These are phyloP conservation scores for Hyphodiscus hymeniophilus DNA, from an alignment of 495 filamentous ascomycete genomes.

Conservation along the genomic window DNA sequence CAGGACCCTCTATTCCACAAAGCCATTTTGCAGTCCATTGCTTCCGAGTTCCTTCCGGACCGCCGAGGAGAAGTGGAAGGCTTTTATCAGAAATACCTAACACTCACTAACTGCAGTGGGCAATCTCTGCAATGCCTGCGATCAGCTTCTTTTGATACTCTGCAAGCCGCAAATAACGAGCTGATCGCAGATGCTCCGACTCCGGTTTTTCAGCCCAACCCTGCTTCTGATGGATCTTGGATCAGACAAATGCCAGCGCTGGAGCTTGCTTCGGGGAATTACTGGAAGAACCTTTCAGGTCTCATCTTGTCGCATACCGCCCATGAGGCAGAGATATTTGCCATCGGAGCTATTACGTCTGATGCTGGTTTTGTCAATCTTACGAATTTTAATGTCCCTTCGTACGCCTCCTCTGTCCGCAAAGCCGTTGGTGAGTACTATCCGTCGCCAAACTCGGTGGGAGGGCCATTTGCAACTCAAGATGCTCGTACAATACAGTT, in stretches of 20 bases:
- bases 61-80: background rate
- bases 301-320: background rate
- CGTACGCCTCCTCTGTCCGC: too few relatives aligned
- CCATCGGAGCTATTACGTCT: too few relatives aligned
- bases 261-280: background rate
- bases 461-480: too few relatives aligned
- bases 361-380: too few relatives aligned
- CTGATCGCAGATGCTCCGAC: background rate
- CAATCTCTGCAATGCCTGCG: background rate
- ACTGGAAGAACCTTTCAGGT: background rate
- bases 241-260: background rate
- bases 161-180: background rate
- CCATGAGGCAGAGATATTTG: too few relatives aligned
- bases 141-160: background rate
- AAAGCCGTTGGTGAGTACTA: too few relatives aligned
- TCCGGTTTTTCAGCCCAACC: too few relatives aligned
- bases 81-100: background rate
- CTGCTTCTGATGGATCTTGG: background rate
- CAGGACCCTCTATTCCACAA: slow-evolving; percentile 12
- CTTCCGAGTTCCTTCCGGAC: background rate
- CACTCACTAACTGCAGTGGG: background rate
- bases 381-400: too few relatives aligned
- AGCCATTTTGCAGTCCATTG: slow-evolving; percentile 22
- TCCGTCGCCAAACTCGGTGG: too few relatives aligned
- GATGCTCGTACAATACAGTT: too few relatives aligned